A percentile compares a stretch with the other conserved stretches of the same genome.
These are phyloP conservation scores for Diospyros lotus DNA, from an alignment of 148 eudicot species.

Conservation along the genomic window DNA sequence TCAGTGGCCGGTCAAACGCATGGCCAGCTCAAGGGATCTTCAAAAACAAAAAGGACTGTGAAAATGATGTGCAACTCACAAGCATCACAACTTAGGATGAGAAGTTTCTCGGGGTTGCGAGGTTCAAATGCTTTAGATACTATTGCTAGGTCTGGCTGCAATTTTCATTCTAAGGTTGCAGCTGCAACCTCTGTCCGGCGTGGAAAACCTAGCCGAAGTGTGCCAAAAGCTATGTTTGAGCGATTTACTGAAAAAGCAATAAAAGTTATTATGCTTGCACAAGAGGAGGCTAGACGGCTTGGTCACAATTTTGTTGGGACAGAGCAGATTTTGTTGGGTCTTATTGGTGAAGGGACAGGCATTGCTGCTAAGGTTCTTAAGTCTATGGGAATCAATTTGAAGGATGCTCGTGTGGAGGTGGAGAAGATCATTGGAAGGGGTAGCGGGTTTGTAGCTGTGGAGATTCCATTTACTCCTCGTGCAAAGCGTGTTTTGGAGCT, in stretches of 20 bases:
- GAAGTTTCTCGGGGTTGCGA: slow-evolving; percentile 60
- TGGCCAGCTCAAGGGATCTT: slow-evolving; percentile 44
- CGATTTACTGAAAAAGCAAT: slow-evolving; percentile 95
- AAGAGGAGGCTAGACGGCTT: slow-evolving; percentile 88
- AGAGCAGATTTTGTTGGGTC: slow-evolving; percentile 88
- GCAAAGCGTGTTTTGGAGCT: slow-evolving; percentile 95
- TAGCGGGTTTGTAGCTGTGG: slow-evolving; percentile 88
- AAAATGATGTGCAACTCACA: slow-evolving; percentile 47
- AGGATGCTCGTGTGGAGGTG: slow-evolving; percentile 93
- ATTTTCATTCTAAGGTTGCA: slow-evolving; percentile 57
- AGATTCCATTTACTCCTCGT: slow-evolving; percentile 91
- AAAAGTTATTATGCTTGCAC: slow-evolving; percentile 95
- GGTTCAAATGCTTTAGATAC: slow-evolving; percentile 57
- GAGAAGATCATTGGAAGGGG: slow-evolving; percentile 97
- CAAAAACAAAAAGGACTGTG: slow-evolving; percentile 36
- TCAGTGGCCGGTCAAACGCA: slow-evolving; percentile 42
- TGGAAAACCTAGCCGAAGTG: slow-evolving; percentile 44
- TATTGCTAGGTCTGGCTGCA: slow-evolving; percentile 35
- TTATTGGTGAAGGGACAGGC: slow-evolving; percentile 97
- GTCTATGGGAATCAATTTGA: slow-evolving; percentile 93
- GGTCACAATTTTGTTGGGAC: slow-evolving; percentile 97
- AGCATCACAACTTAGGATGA: slow-evolving; percentile 39
- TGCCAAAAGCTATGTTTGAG: slow-evolving; percentile 83
- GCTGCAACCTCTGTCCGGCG: slow-evolving; percentile 40
- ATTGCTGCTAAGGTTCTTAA: slow-evolving; percentile 97